Evolutionary conservation across 768 basidiomycete species (phyloP).

Genomic region (Pleurotus tuber-regium): DNA sequence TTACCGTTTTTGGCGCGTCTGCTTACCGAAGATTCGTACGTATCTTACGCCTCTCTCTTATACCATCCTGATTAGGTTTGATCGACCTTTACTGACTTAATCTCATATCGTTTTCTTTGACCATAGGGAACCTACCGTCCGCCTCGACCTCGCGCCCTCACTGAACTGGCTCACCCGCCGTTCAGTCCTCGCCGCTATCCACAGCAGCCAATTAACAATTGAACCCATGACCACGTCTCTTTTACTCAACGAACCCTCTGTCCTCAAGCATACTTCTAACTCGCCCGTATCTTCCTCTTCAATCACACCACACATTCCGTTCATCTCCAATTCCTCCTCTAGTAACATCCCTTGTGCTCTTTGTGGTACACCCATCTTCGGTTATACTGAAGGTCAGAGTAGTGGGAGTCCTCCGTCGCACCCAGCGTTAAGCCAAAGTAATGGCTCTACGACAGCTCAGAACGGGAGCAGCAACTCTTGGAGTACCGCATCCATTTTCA

Average conservation of each 20-base stretch:
- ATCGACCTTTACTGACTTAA: conserved; percentile 4
- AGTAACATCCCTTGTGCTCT: conserved; percentile 71
- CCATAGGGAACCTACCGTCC: conserved; percentile 82
- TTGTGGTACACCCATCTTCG: conserved; percentile 63
- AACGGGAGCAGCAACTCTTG: conserved; percentile 39
- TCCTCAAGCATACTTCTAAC: conserved; percentile 18
- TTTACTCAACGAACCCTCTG: conserved; percentile 53
- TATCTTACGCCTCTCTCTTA: too few relatives aligned
- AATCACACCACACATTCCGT: conserved; percentile 47
- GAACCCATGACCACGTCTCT: conserved; percentile 74
- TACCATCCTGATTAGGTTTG: conserved; percentile 14
- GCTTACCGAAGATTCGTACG: conserved; percentile 81
- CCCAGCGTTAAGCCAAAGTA: conserved; percentile 30
- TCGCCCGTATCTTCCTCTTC: conserved; percentile 24
- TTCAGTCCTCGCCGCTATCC: conserved; percentile 79
- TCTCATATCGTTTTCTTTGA: conserved; percentile 14
- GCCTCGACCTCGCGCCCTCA: conserved; percentile 91
- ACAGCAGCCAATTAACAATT: conserved; percentile 82
- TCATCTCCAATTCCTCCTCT: conserved; percentile 37
- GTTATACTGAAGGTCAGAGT: conserved; percentile 23
- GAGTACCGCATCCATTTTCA: conserved; percentile 61
- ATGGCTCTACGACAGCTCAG: conserved; percentile 10
- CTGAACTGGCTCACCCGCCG: conserved; percentile 93
- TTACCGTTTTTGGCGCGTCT: conserved; percentile 79
- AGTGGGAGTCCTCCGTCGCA: conserved; percentile 29